phyloP scores from a whole-genome alignment of 164 flowering plant genomes.

The Macadamia integrifolia region DNA sequence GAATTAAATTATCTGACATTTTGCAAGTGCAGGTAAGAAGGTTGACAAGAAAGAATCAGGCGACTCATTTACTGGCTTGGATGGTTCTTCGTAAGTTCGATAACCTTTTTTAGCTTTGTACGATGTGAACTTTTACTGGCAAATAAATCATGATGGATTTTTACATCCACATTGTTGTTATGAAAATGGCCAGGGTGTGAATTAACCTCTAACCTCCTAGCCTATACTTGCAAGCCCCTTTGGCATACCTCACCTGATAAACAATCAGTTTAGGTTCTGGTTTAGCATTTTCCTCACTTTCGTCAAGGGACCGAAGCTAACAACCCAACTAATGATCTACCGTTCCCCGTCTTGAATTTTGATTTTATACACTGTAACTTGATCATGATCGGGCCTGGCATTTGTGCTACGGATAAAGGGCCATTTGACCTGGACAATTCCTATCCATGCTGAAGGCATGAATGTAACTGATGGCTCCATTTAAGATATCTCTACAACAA shows the following conservation, averaged over 20 bases:
- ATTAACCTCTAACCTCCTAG: neutral
- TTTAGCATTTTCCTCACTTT: neutral
- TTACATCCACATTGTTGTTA: neutral
- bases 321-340: too few species aligned
- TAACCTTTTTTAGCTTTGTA: conserved; percentile 8
- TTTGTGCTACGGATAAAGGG: too few species aligned
- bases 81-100: conserved; percentile 76
- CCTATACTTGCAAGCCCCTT: neutral
- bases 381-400: too few species aligned
- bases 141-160: neutral
- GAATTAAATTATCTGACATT: neutral
- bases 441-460: neutral
- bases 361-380: too few species aligned
- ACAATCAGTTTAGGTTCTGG: neutral
- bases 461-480: neutral
- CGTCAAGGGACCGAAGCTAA: too few species aligned
- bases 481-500: too few species aligned
- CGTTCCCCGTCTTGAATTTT: too few species aligned
- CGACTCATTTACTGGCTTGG: conserved; percentile 51
- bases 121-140: neutral
- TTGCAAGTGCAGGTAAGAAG: conserved; percentile 42
- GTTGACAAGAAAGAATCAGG: conserved; percentile 72
- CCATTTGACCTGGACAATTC: too few species aligned
- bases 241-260: neutral
- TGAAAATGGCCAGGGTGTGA: neutral